Evolutionary conservation across 2,329 filamentous ascomycete species (phyloP), one percentile per base, ranked within the genome.

Genomic region (Drechmeria coniospora): DNA sequence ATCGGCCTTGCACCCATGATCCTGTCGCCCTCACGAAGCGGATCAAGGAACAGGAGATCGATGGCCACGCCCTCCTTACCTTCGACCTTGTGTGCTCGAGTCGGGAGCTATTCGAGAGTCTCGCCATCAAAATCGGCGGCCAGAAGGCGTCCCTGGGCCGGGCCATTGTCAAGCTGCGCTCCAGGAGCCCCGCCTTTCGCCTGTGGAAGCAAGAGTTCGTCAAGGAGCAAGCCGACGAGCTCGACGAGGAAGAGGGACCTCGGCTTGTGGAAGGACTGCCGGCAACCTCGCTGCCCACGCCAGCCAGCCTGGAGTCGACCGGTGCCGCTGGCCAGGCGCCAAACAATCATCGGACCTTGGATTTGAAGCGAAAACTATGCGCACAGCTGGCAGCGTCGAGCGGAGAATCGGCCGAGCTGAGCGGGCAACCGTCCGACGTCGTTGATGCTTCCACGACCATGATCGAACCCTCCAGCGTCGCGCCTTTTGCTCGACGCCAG

Each of bases 21-120:
- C 51, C 63, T 0, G 41, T 43, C 0, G 27, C 45, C 0, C 58
- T 92, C 3, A 66, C 72, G 32, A 43, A 45, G 13, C 55, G 54
- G 4, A 50, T 92, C 5, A 55, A 62, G 6, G 63, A 74, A 1
- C 63, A 81, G 30, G 61, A 74, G 6, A 57, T 87, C 5, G 69
- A 74, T 30, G 81, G 81, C 2, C 59, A 68, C 24, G 60, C 65
- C 0, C 57, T 86, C 0, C 54, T 87, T 1, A 68, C 64, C 0
- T 63, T 53, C 15, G 57, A 64, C 19, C 57, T 76, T 8, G 50
- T 65, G 14, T 55, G 57, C 21, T 52, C 56, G 1, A 50, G 73
- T 10, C 49, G 57, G 9, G 60, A 72, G 19, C 47, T 73, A 10
- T 59, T 58, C 37, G 35, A 48, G 3, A 65, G 68, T 6, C 56